Base-by-base conservation (phyloP, 140 eudicot species). In the Ambrosia hybrid region DNA sequence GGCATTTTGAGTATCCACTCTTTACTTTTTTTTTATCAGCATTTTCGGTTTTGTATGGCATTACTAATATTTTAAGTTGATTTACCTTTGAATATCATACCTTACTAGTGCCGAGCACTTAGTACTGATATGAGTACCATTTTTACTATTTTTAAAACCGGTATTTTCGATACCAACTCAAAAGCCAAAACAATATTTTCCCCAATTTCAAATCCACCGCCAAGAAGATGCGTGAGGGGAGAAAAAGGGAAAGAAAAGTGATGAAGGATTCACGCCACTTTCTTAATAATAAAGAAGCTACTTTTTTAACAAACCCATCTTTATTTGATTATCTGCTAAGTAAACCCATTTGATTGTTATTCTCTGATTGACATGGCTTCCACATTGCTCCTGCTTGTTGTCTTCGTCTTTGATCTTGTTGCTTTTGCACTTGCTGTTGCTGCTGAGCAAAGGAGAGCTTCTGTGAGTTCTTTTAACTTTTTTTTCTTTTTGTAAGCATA, bases 351-450 rank as follows among this genome's bases (percentile, higher is more conserved):
- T 30, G 8, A 9, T 12, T 56, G 48, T 72, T 65, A 6, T 10
- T 49, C 17, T 36, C 12, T 43, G 48, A 17, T 26, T 17, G 51
- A 39, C 11, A 92, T 92, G 98, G 96, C 95, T 26, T 92, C 98
- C 9, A 81, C 82, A 15, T 73, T 93, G 70, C 67, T 93, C 3
- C 58, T 93, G 75, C 80, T 77, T 7, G 45, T 83, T 14, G 98
- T 93, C 0, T 90, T 90, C 30, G 65, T 89, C 3, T 70, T 90
- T 51, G 96, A 93, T 85, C 84, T 93, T 65, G 84, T 90, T 72
- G 98, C 98, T 67, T 93, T 93, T 80, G 95, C 85, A 36, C 97
- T 93, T 68, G 98, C 96, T 75, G 96, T 93, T 81, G 97, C 97
- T 52, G 98, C 98, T 49, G 97, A 93, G 71, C 98, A 90, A 64